Conservation (phyloP, 1,139 yeast species). For the Blastobotrys ciferrii region DNA sequence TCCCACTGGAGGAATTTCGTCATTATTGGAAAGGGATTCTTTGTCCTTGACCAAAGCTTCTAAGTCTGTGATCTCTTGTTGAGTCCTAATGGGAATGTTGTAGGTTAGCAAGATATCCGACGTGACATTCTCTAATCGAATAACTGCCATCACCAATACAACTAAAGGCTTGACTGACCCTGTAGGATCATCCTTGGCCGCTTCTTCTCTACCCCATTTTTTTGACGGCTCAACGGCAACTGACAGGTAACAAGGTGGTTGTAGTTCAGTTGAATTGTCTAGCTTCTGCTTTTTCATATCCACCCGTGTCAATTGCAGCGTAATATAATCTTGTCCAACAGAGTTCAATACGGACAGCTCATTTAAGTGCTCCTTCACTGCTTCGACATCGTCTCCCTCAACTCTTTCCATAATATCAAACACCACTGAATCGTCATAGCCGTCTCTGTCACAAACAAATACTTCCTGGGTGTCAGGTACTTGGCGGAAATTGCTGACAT, state of each 20-base stretch:
- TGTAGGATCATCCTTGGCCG: conserved; percentile 11
- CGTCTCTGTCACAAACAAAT: conserved; percentile 44
- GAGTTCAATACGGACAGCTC: conserved; percentile 42
- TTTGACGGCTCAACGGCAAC: not conserved
- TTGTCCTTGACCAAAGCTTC: conserved; percentile 21
- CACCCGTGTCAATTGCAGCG: not conserved
- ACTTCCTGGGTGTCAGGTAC: conserved; percentile 92
- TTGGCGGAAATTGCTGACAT: conserved; percentile 71
- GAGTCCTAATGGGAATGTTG: conserved; percentile 49
- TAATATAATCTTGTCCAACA: conserved; percentile 21
- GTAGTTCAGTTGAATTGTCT: not conserved
- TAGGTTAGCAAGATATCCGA: conserved; percentile 66
- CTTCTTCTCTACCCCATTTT: conserved; percentile 50
- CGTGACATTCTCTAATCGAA: conserved; percentile 46
- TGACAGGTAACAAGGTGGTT: not conserved
- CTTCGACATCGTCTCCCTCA: conserved; percentile 40
- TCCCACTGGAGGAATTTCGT: not conserved
- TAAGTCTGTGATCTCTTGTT: conserved; percentile 25
- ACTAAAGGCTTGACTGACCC: conserved; percentile 22
- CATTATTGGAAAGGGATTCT: not conserved
- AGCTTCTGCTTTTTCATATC: not conserved
- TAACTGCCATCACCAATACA: conserved; percentile 34
- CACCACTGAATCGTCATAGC: conserved; percentile 57
- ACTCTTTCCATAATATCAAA: conserved; percentile 69
- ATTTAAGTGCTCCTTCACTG: conserved; percentile 42